phyloP scores from a whole-genome alignment of 2,329 filamentous ascomycete genomes.

The Colletotrichum tropicale region DNA sequence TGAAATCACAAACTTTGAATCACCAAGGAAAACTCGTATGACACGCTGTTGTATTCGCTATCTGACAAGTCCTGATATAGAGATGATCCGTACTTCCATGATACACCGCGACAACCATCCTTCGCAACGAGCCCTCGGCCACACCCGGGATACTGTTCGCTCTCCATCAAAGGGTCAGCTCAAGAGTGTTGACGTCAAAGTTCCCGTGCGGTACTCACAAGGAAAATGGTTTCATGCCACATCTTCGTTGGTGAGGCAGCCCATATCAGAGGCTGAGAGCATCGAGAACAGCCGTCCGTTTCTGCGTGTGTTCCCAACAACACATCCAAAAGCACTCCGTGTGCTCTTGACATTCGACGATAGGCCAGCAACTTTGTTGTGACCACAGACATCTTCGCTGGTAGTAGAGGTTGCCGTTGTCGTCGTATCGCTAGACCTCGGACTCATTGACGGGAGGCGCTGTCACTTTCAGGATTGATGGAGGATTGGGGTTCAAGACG shows the following conservation, averaged over 20 bases:
- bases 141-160: background rate
- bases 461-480: background rate
- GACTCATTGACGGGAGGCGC: fast-evolving
- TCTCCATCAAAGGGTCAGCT: background rate
- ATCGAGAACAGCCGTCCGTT: background rate
- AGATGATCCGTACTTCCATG: background rate
- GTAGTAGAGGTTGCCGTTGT: background rate
- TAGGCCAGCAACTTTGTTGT: background rate
- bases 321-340: background rate
- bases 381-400: background rate
- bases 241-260: background rate
- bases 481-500: no score
- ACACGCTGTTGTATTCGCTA: background rate
- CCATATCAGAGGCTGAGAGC: background rate
- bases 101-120: background rate
- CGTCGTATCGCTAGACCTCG: background rate
- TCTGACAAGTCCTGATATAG: background rate
- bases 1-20: background rate
- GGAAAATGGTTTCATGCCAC: background rate
- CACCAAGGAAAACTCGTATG: background rate
- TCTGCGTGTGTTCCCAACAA: background rate
- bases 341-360: background rate
- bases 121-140: background rate
- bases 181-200: background rate
- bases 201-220: background rate